A percentile compares a stretch with the other conserved stretches of the same genome.
Conservation (phyloP, 1,139 yeast genomes). For the Saccharomyces pastorianus region DNA sequence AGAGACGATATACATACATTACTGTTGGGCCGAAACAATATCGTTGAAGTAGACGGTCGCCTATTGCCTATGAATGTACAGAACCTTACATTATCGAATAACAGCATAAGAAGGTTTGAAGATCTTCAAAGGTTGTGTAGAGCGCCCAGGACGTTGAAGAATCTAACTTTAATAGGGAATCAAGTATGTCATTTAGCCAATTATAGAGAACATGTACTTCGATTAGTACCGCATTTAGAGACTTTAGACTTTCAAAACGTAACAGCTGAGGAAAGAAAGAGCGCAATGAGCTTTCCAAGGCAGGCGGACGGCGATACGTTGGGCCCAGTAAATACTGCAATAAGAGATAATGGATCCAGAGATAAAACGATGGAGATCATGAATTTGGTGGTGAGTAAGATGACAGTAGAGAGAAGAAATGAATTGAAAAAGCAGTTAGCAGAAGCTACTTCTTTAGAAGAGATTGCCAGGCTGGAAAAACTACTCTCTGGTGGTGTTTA, state of each 20-base stretch:
- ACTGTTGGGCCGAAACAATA: conserved; percentile 24
- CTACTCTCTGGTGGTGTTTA: conserved; percentile 26
- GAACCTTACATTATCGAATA: conserved; percentile 21
- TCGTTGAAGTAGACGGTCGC: conserved; percentile 19
- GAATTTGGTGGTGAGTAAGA: conserved; percentile 34
- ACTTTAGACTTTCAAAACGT: conserved; percentile 63
- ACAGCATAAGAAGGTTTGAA: conserved; percentile 18
- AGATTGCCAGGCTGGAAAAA: conserved; percentile 63
- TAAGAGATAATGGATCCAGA: conserved; percentile 11
- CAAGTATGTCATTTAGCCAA: conserved; percentile 47
- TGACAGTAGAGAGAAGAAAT: conserved; percentile 46
- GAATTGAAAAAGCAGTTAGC: conserved; percentile 47
- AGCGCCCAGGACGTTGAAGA: conserved; percentile 27
- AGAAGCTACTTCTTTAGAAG: conserved; percentile 60
- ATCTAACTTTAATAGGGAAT: conserved; percentile 52
- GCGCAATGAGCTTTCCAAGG: conserved; percentile 14
- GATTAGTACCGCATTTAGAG: conserved; percentile 54
- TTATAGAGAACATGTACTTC: conserved; percentile 53
- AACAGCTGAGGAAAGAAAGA: conserved; percentile 44
- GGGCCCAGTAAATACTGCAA: too few species aligned
- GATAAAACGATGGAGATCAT: conserved; percentile 30
- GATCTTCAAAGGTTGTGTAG: conserved; percentile 16
- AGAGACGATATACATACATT: conserved; percentile 25
- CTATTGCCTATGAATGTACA: conserved; percentile 20
- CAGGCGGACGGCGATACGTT: conserved; percentile 30